Evolutionary conservation across 192 early-diverging fungal species (phyloP).

Genomic region (Backusella psychrophila): DNA sequence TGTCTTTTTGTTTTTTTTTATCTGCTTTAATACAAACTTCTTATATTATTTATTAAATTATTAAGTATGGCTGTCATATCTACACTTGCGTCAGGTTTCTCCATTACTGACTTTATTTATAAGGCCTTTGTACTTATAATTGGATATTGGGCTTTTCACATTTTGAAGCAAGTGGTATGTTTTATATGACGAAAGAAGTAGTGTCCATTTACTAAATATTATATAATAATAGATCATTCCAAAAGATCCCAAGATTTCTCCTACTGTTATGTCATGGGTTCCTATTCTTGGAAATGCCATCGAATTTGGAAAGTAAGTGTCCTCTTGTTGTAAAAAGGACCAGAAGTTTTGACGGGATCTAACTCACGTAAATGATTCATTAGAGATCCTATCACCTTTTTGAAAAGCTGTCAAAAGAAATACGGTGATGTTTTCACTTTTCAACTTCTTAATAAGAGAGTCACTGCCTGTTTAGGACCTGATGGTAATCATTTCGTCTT

Average conservation of each 20-base stretch:
- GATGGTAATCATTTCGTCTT: constrained; percentile 98
- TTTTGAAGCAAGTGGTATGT: constrained; percentile 28
- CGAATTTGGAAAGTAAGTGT: constrained; percentile 70
- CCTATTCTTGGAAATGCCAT: constrained; percentile 89
- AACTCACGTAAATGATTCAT: neutral
- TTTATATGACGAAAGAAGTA: neutral
- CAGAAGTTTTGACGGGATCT: neutral
- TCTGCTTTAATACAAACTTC: neutral
- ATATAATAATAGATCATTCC: constrained; percentile 10
- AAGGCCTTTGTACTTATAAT: constrained; percentile 18
- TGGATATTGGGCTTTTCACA: constrained; percentile 20
- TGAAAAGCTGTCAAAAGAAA: constrained; percentile 73
- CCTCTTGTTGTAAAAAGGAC: neutral
- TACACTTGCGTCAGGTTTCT: neutral
- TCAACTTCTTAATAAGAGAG: constrained; percentile 84
- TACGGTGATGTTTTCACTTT: constrained; percentile 93
- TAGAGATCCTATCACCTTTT: constrained; percentile 80
- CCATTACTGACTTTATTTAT: constrained; percentile 3
- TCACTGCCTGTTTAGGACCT: constrained; percentile 84
- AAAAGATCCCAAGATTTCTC: constrained; percentile 54
- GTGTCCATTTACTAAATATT: neutral
- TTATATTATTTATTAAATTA: neutral
- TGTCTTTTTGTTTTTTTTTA: neutral
- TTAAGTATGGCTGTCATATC: constrained; percentile 15
- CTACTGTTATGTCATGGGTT: constrained; percentile 71